Percentiles rank a stretch among this genome's conserved stretches.
Evolutionary conservation across 2,329 filamentous ascomycete genomes (phyloP).

Genomic region (Corniculantispora saksenae): DNA sequence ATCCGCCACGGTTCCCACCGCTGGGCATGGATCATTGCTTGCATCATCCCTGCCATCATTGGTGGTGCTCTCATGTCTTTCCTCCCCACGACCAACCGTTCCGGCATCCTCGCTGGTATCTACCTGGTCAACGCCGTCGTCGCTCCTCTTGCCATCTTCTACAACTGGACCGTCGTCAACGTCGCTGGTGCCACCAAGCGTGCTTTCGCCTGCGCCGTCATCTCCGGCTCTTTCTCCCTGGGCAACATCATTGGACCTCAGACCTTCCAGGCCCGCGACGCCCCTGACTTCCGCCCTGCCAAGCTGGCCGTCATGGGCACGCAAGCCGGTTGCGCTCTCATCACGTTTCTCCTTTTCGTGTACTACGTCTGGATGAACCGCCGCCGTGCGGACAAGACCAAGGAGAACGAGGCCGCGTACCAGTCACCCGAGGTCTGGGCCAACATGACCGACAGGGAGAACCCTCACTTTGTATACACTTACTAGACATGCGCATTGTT

Average conservation of each 20-base stretch:
- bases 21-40: slow-evolving; percentile 51
- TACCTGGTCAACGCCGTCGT: slow-evolving; percentile 54
- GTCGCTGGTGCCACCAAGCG: slow-evolving; percentile 54
- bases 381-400: slow-evolving; percentile 32
- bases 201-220: slow-evolving; percentile 49
- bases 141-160: slow-evolving; percentile 47
- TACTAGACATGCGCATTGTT: slow-evolving; percentile 32
- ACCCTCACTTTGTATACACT: slow-evolving; percentile 56
- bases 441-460: slow-evolving; percentile 58
- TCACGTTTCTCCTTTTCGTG: slow-evolving; percentile 45
- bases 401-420: slow-evolving; percentile 41
- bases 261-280: slow-evolving; percentile 54
- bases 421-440: slow-evolving; percentile 46
- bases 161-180: slow-evolving; percentile 52
- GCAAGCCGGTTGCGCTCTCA: slow-evolving; percentile 43
- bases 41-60: slow-evolving; percentile 50
- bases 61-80: slow-evolving; percentile 57
- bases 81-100: slow-evolving; percentile 44
- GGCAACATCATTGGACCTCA: slow-evolving; percentile 60
- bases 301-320: slow-evolving; percentile 57
- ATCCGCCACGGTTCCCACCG: slow-evolving; percentile 49
- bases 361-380: slow-evolving; percentile 55
- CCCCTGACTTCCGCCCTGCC: slow-evolving; percentile 53
- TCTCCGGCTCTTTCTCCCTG: slow-evolving; percentile 52
- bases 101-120: slow-evolving; percentile 50